Base-by-base conservation (phyloP, 192 early-diverging fungal species). In the Podila epigama region DNA sequence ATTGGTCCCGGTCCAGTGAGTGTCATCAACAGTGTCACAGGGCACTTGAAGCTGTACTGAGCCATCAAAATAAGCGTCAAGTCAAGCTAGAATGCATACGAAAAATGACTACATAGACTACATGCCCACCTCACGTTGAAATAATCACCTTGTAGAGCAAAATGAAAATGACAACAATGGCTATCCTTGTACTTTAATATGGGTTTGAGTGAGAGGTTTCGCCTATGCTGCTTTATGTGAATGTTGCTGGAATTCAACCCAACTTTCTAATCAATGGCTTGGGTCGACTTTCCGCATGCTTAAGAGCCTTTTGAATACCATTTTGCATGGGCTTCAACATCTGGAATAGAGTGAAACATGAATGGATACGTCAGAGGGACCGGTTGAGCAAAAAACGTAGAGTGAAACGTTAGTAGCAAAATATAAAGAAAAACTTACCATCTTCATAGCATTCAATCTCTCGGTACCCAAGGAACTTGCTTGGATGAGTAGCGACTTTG, bases 1-100 rank as follows among this genome's bases (percentile, higher is more conserved):
- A 90, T 99, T 61, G 97, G 97, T 5, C 97, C 97, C 27, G 97
- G 94, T 78, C 73, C 73, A 7, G 53, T 68, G 32, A 68, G 66
- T 10, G 56, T 68, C 34, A 48, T 77, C 50, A 48, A 77, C 51
- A 60, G 60, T 20, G 66, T 77, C 22, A 77, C 73, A 0, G 73
- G 73, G 36, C 61, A 77, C 20, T 60, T 77, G 13, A 77, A 77
- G 50, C 20, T 77, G 36, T 77, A 77, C 50, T 77, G 25, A 48
- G 10, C 44, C n/a, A 18, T 18, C 20, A 7, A 9, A 5, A 48
- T 16, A 25, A 0, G n/a, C n/a, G n/a, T n/a, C n/a, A n/a, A n/a
- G n/a, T n/a, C n/a, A n/a, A n/a, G n/a, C n/a, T n/a, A n/a, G n/a
- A n/a, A n/a, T n/a, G n/a, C n/a, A n/a, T n/a, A n/a, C n/a, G n/a